phyloP scores from a whole-genome alignment of 192 early-diverging fungal species.

The Coemansia sp. region DNA sequence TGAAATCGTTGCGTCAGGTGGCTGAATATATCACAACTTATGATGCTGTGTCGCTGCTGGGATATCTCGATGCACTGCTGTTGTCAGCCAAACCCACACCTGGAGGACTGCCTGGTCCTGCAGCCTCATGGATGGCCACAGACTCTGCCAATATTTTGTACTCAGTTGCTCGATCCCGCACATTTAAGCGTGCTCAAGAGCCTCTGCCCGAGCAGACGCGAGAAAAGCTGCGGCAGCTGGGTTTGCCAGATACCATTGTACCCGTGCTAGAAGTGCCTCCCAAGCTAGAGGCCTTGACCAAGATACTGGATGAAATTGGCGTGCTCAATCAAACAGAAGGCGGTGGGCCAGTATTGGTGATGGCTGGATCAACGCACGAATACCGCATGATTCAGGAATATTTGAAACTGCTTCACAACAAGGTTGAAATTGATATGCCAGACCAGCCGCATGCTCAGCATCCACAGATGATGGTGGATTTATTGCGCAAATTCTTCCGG shows the following conservation, averaged over 20 bases:
- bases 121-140: conserved; percentile 76
- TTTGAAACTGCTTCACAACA: conserved; percentile 5
- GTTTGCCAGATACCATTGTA: conserved; percentile 65
- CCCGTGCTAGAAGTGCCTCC: conserved; percentile 88
- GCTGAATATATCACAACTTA: conserved; percentile 76
- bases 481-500: conserved; percentile 67
- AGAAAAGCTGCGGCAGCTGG: conserved; percentile 35
- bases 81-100: conserved; percentile 54
- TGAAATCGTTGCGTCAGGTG: conserved; percentile 69
- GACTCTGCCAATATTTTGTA: conserved; percentile 85
- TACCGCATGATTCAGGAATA: conserved; percentile 30
- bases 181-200: conserved; percentile 33
- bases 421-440: conserved; percentile 6
- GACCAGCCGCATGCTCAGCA: conserved; percentile 2
- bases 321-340: conserved; percentile 10
- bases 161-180: conserved; percentile 56
- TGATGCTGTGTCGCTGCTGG: conserved; percentile 85
- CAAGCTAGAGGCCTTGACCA: conserved; percentile 76
- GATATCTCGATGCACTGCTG: conserved; percentile 81
- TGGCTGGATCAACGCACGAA: conserved; percentile 24
- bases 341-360: conserved; percentile 29
- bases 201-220: conserved; percentile 6
- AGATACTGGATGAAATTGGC: conserved; percentile 75
- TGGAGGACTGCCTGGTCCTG: conserved; percentile 17
- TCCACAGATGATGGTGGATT: conserved; percentile 45